Percentiles rank a stretch among this genome's conserved stretches.
These are phyloP conservation scores for Cylindrotheca closterium DNA, from an alignment of 108 stramenopile species.

Conservation along the genomic window DNA sequence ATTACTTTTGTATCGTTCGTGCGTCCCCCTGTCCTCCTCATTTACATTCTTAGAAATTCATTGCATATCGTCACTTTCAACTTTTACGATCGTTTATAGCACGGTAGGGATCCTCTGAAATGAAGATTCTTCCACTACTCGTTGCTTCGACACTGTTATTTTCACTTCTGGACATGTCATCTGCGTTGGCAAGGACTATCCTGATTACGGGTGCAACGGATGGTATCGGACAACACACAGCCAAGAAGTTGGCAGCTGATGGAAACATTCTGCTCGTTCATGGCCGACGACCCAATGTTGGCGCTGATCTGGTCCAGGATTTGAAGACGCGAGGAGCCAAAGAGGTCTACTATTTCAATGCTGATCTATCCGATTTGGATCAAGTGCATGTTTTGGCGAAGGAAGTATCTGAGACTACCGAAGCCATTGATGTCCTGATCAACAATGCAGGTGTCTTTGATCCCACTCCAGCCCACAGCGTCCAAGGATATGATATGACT, in stretches of 20 bases:
- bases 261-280: conserved; percentile 52
- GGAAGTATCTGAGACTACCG: conserved; percentile 12
- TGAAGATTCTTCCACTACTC: background rate
- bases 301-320: background rate
- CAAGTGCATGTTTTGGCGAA: conserved; percentile 23
- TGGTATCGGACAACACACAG: conserved; percentile 53
- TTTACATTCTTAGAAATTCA: too few species aligned
- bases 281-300: conserved; percentile 22
- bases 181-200: background rate
- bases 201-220: conserved; percentile 62
- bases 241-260: conserved; percentile 37
- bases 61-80: too few species aligned
- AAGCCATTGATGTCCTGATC: conserved; percentile 62
- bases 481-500: conserved; percentile 65
- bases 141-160: background rate
- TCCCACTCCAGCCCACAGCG: conserved; percentile 29
- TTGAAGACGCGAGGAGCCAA: background rate
- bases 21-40: too few species aligned
- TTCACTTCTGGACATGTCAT: background rate
- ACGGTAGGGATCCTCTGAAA: too few species aligned
- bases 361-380: background rate
- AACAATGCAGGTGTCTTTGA: conserved; percentile 90
- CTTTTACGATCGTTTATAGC: too few species aligned
- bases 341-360: background rate
- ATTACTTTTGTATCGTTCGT: too few species aligned